These are phyloP conservation scores for Cetraspora pellucida DNA, from an alignment of 192 early-diverging fungal species.

Conservation along the genomic window DNA sequence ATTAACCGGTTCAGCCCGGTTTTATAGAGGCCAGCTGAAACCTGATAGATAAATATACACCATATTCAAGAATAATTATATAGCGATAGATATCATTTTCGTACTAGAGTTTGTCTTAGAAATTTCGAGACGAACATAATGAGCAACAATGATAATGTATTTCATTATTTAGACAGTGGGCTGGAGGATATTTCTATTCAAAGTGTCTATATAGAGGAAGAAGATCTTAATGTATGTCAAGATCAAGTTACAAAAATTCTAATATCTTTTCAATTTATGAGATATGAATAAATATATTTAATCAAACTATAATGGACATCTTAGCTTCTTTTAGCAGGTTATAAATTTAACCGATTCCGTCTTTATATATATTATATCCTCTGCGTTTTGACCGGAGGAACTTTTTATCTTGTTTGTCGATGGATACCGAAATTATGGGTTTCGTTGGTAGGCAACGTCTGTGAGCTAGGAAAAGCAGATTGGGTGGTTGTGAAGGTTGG, in stretches of 20 bases:
- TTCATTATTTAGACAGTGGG: neutral
- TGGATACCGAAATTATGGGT: slow-evolving; percentile 86
- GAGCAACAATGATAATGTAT: neutral
- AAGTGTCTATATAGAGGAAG: slow-evolving; percentile 66
- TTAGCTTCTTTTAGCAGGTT: slow-evolving; percentile 64
- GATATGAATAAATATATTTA: no score
- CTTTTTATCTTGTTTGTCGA: slow-evolving; percentile 74
- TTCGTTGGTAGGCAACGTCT: slow-evolving; percentile 62
- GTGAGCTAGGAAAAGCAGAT: slow-evolving; percentile 74
- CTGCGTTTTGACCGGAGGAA: slow-evolving; percentile 69
- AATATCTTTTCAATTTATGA: no score
- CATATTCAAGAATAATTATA: no score
- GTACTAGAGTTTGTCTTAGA: no score
- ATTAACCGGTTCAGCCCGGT: no score
- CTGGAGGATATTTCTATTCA: slow-evolving; percentile 17
- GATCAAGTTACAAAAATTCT: neutral
- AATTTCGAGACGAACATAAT: no score
- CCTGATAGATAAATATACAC: no score
- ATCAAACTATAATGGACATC: neutral
- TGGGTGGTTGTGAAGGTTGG: slow-evolving; percentile 64
- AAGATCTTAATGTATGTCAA: slow-evolving; percentile 59
- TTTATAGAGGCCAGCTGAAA: no score
- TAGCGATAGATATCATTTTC: no score
- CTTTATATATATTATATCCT: slow-evolving; percentile 66
- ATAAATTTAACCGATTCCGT: slow-evolving; percentile 51